These are phyloP conservation scores for Cordia subcordata DNA, from an alignment of 257 asterid species.

Conservation along the genomic window DNA sequence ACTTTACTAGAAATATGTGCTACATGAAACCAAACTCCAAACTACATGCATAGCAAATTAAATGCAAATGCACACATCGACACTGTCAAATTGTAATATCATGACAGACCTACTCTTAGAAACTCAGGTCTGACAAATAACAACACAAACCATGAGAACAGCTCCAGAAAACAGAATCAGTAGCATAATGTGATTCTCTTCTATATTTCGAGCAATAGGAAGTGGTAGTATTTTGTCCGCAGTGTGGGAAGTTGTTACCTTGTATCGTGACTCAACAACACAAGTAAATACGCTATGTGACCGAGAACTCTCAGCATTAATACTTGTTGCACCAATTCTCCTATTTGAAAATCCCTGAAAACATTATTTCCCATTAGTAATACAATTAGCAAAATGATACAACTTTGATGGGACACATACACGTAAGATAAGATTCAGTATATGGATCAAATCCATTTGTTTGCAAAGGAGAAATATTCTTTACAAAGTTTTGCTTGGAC, in stretches of 20 bases:
- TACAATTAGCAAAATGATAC: not conserved
- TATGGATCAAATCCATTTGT: too few relatives aligned
- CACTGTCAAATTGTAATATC: too few relatives aligned
- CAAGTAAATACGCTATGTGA: constrained; percentile 98
- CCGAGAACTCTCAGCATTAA: constrained; percentile 97
- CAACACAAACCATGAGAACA: too few relatives aligned
- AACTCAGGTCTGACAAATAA: too few relatives aligned
- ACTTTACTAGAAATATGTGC: constrained; percentile 2
- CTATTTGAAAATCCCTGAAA: constrained; percentile 90
- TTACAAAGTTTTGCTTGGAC: too few relatives aligned
- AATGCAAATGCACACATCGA: too few relatives aligned
- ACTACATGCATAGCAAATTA: too few relatives aligned
- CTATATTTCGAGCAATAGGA: not conserved
- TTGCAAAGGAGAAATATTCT: too few relatives aligned
- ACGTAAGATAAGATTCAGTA: too few relatives aligned
- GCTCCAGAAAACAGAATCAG: too few relatives aligned
- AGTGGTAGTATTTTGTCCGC: not conserved
- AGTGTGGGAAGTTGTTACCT: constrained; percentile 45
- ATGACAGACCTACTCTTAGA: too few relatives aligned
- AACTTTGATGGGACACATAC: not conserved
- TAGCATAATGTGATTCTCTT: not conserved
- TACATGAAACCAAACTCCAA: not conserved
- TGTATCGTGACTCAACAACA: constrained; percentile 93
- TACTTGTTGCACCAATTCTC: constrained; percentile 82
- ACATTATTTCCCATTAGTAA: constrained; percentile 6